Percentiles rank a stretch among this genome's conserved stretches.
Evolutionary conservation across 2,329 filamentous ascomycete genomes (phyloP).

Genomic region (Trichoderma simmonsii): DNA sequence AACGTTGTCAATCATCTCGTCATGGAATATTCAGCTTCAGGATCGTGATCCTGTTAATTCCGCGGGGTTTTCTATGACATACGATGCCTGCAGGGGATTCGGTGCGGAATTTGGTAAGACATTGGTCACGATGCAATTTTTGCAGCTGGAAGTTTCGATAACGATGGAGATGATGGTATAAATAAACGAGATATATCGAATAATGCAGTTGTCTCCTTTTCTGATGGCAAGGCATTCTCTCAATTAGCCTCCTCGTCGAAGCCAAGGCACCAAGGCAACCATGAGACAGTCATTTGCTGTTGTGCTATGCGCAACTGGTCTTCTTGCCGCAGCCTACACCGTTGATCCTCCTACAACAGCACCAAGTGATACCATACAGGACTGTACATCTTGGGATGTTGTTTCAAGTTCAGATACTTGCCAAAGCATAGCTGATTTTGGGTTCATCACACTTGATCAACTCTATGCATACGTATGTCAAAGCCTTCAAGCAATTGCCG

Average conservation of each 20-base stretch:
- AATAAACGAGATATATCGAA: not conserved
- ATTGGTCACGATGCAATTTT: not conserved
- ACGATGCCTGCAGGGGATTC: not conserved
- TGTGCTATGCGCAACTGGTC: not conserved
- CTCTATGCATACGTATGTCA: not conserved
- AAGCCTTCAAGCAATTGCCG: not conserved
- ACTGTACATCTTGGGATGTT: not conserved
- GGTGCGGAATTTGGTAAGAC: not conserved
- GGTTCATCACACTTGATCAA: not conserved
- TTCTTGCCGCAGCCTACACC: not conserved
- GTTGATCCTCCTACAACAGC: not conserved
- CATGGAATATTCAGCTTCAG: not conserved
- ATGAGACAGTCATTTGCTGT: not conserved
- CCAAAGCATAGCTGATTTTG: not conserved
- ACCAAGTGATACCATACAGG: not conserved
- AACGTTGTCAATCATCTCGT: not conserved
- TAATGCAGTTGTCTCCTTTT: not conserved
- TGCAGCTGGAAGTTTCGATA: not conserved
- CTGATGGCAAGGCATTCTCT: not conserved
- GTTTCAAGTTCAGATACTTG: not conserved
- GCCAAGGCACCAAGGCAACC: not conserved
- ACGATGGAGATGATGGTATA: not conserved
- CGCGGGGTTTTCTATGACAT: not conserved
- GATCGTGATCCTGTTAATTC: not conserved
- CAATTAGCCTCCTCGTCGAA: not conserved